Evolutionary conservation across 495 filamentous ascomycete genomes (phyloP), one percentile per base, ranked within the genome.

Genomic region (Aspergillus ostianus): DNA sequence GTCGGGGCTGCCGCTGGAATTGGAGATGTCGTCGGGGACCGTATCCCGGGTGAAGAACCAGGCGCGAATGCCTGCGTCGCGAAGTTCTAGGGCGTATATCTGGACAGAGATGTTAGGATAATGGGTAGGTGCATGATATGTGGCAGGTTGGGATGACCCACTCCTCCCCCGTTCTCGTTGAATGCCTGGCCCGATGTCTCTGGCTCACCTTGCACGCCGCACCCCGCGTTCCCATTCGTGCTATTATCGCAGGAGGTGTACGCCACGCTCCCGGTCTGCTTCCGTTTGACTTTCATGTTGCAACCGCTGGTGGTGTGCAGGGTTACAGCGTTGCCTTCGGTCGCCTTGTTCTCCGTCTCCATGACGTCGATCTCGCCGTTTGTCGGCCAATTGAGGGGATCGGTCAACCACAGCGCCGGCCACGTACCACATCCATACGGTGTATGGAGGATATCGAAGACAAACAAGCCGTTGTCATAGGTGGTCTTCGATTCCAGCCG

Each of bases 321-420:
- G 1, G 77, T 77, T 32, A 80, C 70, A 23, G 73, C 72, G 51
- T 79, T 79, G 2, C 82, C 82, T 32, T 73, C 66, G 0, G 71
- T 75, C 15, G 68, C 80, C 13, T 69, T 63, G 44, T 83, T 83
- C 23, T 71, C 72, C 9, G 75, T 66, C 57, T 83, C 80, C 10
- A 83, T 55, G 18, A 82, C 63, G 60, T 83, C 80, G 26, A 83
- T 82, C 59, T 83, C 80, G 8, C 80, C 80, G 48, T 81, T 79
- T 0, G 36, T 53, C 0, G 86, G 86, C 86, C 86, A 89, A 36
- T 82, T 80, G 18, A 74, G 65, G 0, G 82, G 79, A 17, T 82
- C 85, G 1, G 84, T 84, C 8, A 88, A 68, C 86, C 86, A 89
- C 20, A 90, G 81, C 0, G 83, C 83, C 0, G 81, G 81, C 82